Base-by-base conservation (phyloP, 164 flowering plant species). In the Macadamia integrifolia region DNA sequence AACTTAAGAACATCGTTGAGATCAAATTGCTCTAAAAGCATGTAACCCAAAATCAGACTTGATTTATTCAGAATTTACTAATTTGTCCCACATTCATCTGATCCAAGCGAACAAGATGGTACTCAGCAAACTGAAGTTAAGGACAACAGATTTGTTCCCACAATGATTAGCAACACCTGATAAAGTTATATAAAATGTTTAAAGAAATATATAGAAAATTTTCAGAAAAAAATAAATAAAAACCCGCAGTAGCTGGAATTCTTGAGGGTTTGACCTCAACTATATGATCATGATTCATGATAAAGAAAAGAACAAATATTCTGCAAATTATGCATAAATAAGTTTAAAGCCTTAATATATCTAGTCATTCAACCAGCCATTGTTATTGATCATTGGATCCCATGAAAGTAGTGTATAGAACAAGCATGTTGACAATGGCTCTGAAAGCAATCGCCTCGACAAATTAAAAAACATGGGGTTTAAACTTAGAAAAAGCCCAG, bases 301-400 rank as follows among this genome's bases (percentile, higher is more conserved):
- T 10, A 69, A 60, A 73, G 67, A 70, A 74, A 74, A 74, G 79
- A 64, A 81, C 78, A 74, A 76, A 70, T 62, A 71, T 68, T 77
- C 85, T 81, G 85, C 81, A 82, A 72, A 74, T 79, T 80, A 66
- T 64, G 75, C 65, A 66, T 52, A 32, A 60, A 84, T 72, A 59
- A 82, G 78, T 64, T 72, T 64, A 60, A 67, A 56, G 58, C 70
- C 58, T 60, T 46, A 60, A 44, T 49, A 73, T 35, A 59, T 14
- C 63, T 55, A 56, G 68, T 35, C 66, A 60, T 60, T 64, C 68
- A 53, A 28, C 62, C 60, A 74, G 46, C 64, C 66, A 58, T 23
- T 48, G 61, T 58, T 69, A 69, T 31, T 60, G 62, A 18, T 66
- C 17, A 65, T 42, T 65, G 53, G 60, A 66, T 58, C 61, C 67